Percentiles rank a stretch among this genome's conserved stretches.
phyloP scores from a whole-genome alignment of 345 rosid genomes.

The Kandelia obovata region DNA sequence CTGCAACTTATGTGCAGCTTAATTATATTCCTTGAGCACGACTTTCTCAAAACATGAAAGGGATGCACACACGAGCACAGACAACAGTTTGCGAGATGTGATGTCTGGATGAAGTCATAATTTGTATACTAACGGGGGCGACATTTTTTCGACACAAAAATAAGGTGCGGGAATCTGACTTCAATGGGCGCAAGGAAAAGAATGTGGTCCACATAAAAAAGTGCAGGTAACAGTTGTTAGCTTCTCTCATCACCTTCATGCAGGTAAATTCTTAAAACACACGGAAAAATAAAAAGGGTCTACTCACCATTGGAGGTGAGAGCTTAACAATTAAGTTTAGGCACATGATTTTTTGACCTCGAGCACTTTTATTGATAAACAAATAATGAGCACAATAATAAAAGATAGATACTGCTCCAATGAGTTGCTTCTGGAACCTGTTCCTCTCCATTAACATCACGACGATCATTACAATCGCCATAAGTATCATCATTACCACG shows the following conservation, averaged over 20 bases:
- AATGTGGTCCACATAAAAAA: slow-evolving; percentile 75
- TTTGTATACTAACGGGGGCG: neutral
- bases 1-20: neutral
- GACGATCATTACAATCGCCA: slow-evolving; percentile 19
- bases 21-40: neutral
- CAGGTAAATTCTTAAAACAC: too few relatives aligned
- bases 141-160: slow-evolving; percentile 3
- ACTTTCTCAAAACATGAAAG: neutral
- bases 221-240: slow-evolving; percentile 63
- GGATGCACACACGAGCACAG: neutral
- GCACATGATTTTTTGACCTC: too few relatives aligned
- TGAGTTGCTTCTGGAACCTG: slow-evolving; percentile 26
- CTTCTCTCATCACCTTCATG: slow-evolving; percentile 7
- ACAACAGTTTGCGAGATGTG: neutral
- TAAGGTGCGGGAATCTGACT: slow-evolving; percentile 75
- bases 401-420: slow-evolving; percentile 33
- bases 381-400: neutral
- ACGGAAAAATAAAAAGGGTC: too few relatives aligned
- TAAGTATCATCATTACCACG: slow-evolving; percentile 15
- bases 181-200: slow-evolving; percentile 69
- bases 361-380: slow-evolving; percentile 5
- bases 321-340: too few relatives aligned
- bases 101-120: neutral
- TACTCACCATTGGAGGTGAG: too few relatives aligned
- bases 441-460: slow-evolving; percentile 28